Percentiles rank a stretch among this genome's conserved stretches.
Conservation (phyloP, 2,329 filamentous ascomycete species). For the Lecanicillium sp. region DNA sequence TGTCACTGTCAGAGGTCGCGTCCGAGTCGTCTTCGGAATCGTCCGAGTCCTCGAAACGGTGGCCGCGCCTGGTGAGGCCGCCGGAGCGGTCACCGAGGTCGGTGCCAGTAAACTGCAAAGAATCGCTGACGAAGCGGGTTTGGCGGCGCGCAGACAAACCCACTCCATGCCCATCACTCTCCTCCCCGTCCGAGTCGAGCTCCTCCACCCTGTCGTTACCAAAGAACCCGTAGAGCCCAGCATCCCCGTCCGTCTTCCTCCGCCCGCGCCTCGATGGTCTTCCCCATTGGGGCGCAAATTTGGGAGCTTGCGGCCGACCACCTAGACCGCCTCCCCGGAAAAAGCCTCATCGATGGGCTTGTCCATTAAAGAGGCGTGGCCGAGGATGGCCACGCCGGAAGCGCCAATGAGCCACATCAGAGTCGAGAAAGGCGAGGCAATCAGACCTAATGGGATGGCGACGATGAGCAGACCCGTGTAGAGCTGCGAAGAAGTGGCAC, state of each 20-base stretch:
- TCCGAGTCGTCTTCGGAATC: constrained; percentile 29
- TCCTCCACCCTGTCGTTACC: constrained; percentile 54
- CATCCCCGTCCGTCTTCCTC: constrained; percentile 51
- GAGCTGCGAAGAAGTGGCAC: constrained; percentile 84
- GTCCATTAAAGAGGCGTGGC: constrained; percentile 92
- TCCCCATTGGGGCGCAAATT: constrained; percentile 92
- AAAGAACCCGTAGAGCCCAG: constrained; percentile 33
- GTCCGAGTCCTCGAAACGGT: constrained; percentile 30
- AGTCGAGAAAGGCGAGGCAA: constrained; percentile 77
- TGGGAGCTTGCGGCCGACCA: constrained; percentile 99
- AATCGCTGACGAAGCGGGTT: constrained; percentile 52
- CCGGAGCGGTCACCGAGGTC: constrained; percentile 43
- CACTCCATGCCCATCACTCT: constrained; percentile 50
- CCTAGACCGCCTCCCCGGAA: constrained; percentile 99
- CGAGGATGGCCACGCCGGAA: constrained; percentile 85
- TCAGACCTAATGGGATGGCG: constrained; percentile 76
- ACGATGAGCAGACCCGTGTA: constrained; percentile 84
- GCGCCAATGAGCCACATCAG: constrained; percentile 95
- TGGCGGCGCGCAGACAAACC: constrained; percentile 40
- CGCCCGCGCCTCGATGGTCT: constrained; percentile 92
- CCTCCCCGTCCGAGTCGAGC: constrained; percentile 53
- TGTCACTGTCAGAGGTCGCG: constrained; percentile 20
- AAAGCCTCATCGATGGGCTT: constrained; percentile 99
- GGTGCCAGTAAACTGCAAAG: constrained; percentile 54
- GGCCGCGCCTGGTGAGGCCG: constrained; percentile 33